Evolutionary conservation across 805 yeast genomes (phyloP).

Genomic region (Pichia exigua): DNA sequence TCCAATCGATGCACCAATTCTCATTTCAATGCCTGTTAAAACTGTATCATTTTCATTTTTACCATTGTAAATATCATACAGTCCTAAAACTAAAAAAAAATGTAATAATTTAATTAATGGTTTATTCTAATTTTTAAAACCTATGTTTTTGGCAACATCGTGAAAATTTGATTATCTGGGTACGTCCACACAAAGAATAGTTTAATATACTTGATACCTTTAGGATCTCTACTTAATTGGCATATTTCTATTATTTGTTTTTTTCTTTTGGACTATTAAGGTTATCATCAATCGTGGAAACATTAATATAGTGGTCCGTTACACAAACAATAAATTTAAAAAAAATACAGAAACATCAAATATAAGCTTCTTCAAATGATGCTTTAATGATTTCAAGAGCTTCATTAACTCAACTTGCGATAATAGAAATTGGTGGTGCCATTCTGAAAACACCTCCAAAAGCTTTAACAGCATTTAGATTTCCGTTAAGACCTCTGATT

Average conservation of each 20-base stretch:
- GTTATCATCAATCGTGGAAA: too few relatives aligned
- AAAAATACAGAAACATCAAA: not conserved
- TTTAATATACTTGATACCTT: slow-evolving; percentile 14
- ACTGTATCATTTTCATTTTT: slow-evolving; percentile 55
- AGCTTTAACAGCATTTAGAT: slow-evolving; percentile 33
- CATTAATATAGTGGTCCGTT: too few relatives aligned
- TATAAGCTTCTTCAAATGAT: slow-evolving; percentile 11
- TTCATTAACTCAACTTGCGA: slow-evolving; percentile 16
- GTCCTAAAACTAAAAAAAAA: slow-evolving; percentile 48
- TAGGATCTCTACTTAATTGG: slow-evolving; percentile 27
- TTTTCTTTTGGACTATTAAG: too few relatives aligned
- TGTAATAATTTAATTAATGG: slow-evolving; percentile 50
- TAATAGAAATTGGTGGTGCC: slow-evolving; percentile 25
- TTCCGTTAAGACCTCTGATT: slow-evolving; percentile 27
- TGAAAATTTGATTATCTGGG: slow-evolving; percentile 54
- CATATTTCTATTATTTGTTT: slow-evolving; percentile 12
- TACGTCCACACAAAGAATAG: slow-evolving; percentile 51
- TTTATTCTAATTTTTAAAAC: slow-evolving; percentile 36
- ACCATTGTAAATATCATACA: slow-evolving; percentile 57
- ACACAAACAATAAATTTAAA: too few relatives aligned
- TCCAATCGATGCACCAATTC: slow-evolving; percentile 60
- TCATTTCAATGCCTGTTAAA: slow-evolving; percentile 51
- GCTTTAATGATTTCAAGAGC: slow-evolving; percentile 15
- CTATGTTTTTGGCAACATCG: slow-evolving; percentile 40
- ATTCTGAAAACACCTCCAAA: slow-evolving; percentile 28